Base-by-base conservation (phyloP, 2,329 filamentous ascomycete genomes). In the Clarireedia monteithiana region DNA sequence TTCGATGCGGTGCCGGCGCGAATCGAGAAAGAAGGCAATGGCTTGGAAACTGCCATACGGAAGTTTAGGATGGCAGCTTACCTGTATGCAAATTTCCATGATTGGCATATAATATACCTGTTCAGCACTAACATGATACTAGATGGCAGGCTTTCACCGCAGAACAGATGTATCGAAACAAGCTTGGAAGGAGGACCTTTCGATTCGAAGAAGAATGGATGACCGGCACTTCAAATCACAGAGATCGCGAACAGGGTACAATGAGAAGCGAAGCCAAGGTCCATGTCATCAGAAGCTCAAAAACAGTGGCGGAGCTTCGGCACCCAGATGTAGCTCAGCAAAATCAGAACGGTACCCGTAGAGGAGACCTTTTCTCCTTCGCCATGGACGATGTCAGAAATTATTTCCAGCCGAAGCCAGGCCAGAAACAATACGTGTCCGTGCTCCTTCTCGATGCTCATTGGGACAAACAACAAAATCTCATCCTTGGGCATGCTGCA, bases 61-160 rank as follows among this genome's bases (percentile, higher is more conserved):
- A 99, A 99, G 69, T 96, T 94, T 69, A 83, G 91, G 60, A 96
- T 95, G 88, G 87, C 91, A 17, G 92, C 90, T 24, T 96, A 97
- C 69, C 77, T 97, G 54, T 56, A 53, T 5, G 54, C 52, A 14
- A 20, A 50, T 14, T 38, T 5, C 26, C 23, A 42, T 46, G 6
- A 20, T 26, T 50, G 17, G 7, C 17, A 30, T 36, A 44, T 3
- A 34, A 46, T 34, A 10, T 45, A 3, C 23, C 14, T 5, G 39
- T 42, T 27, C 9, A 6, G n/a, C 30, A n/a, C 54, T 56, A 24
- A 56, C 34, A 38, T 10, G 17, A 9, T 34, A 17, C 30, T 23
- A 56, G 54, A 14, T 97, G 94, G 91, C 94, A 99, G 70, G 90
- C 91, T 6, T 97, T 95, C 67, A 97, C 92, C 0, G 90, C 89